Evolutionary conservation across 179 eudicot species (phyloP), one percentile per base, ranked within the genome.

Genomic region (Sideroxylon spinosum): DNA sequence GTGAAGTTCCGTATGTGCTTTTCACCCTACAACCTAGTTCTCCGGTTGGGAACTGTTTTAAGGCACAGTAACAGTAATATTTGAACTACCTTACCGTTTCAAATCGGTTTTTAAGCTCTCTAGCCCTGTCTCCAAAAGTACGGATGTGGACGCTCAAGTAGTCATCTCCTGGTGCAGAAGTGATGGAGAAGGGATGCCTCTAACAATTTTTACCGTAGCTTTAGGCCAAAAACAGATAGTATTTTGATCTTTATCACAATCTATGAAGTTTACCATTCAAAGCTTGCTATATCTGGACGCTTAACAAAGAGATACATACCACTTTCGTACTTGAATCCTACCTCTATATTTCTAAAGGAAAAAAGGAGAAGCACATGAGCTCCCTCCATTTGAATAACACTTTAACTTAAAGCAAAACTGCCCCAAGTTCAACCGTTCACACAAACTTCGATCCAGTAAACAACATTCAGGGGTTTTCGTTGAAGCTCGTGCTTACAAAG

Each of bases 151-250:
- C 89, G 77, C 97, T 95, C 78, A 95, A 76, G 85, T 93, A 95
- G 78, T 89, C 86, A 80, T 95, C 99, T 74, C 83, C 93, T 7
- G 98, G 99, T 17, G 98, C 99, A 76, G 99, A 95, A 80, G 98
- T 95, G 74, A 93, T 95, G 37, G 99, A 90, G 81, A 95, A 95
- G 48, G 99, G 98, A 88, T 95, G 99, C 99, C 99, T 95, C 81
- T 72, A 64, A 72, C 56, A 74, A 62, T 60, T 48, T 60, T 61
- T 37, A 37, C 44, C 44, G 6, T 29, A 53, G 14, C 11, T 76
- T 64, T 49, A 49, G 72, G 26, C 26, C 11, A n/a, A 17, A 28
- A 50, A 57, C 53, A 32, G 28, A n/a, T 32, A 64, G 11, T 76
- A 26, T 49, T 20, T 76, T 28, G 72, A 14, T 14, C 22, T 60